Conservation (phyloP, 1,284 basidiomycete genomes). For the Neonothopanus nambi region DNA sequence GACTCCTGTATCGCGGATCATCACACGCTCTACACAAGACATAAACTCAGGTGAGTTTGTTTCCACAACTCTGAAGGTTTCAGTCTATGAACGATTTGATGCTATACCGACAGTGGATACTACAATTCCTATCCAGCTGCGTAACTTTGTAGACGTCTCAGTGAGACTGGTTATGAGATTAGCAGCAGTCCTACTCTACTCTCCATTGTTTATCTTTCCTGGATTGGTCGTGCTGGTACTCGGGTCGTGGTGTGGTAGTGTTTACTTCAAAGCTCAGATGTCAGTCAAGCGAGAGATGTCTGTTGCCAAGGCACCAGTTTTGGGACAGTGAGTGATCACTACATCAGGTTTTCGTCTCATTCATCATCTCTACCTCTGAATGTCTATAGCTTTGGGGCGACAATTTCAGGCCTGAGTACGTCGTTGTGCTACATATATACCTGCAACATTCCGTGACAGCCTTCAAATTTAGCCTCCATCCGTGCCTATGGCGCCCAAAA, state of each 20-base stretch:
- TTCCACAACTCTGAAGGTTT: neutral
- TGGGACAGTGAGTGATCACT: conserved; percentile 30
- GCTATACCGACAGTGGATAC: too few species aligned
- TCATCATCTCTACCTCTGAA: too few species aligned
- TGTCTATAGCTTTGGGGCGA: conserved; percentile 54
- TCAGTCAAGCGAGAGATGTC: conserved; percentile 78
- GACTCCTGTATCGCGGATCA: conserved; percentile 51
- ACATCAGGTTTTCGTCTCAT: too few species aligned
- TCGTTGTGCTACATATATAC: conserved; percentile 2
- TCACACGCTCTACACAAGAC: conserved; percentile 47
- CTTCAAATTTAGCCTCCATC: conserved; percentile 44
- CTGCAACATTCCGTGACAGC: neutral
- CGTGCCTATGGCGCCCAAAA: conserved; percentile 57
- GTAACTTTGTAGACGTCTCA: conserved; percentile 20
- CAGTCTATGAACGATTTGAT: neutral
- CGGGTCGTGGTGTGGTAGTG: conserved; percentile 28
- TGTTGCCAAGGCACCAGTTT: conserved; percentile 61
- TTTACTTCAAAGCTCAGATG: conserved; percentile 70
- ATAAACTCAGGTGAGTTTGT: conserved; percentile 15
- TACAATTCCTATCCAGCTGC: too few species aligned
- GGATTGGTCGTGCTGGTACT: conserved; percentile 39
- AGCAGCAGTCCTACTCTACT: conserved; percentile 38
- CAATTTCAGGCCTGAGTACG: conserved; percentile 65
- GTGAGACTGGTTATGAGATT: conserved; percentile 38
- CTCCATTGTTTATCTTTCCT: conserved; percentile 38